Evolutionary conservation across 2,329 filamentous ascomycete genomes (phyloP), one percentile per base, ranked within the genome.

Genomic region (Cercospora sojina): DNA sequence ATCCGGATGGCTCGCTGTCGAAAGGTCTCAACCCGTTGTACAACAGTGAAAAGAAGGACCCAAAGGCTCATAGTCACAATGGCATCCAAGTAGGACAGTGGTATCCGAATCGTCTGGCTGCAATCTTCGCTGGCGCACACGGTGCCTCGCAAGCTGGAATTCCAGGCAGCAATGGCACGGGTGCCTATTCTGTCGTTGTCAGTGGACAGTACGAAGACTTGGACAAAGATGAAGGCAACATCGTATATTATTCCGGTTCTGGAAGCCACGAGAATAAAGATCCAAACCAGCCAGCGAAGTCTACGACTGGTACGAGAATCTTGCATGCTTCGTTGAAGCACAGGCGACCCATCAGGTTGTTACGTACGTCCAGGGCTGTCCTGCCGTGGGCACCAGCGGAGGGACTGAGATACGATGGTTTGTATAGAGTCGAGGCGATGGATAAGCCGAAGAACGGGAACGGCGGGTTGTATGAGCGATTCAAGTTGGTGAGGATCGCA

Each of bases 391-490:
- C 69, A 10, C 73, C 73, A 2, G 49, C 49, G 3, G 61, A 67
- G 23, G 73, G 73, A 0, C 29, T 74, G 0, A 29, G 72, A 18
- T 75, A 75, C 57, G 74, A 75, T 66, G 74, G 74, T 0, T 35
- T 75, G 53, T 75, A 75, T 59, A 47, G 25, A 3, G 72, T 75
- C 0, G 64, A 62, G 1, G 63, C 5, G 4, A 27, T 66, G 20
- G 59, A 59, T 5, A 41, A 35, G 13, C 66, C 67, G 2, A 70
- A 12, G 13, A 75, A 75, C 35, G 59, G 9, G 9, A 71, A 71
- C 10, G 72, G 73, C 10, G 74, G 73, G 0, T 10, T 71, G 35
- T 75, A 75, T 55, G 71, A 75, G 68, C 72, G 73, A 20, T 75
- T 75, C 59, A 67, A 67, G 49, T 66, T 75, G 7, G 70, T 64